Evolutionary conservation across 441 rosid genomes (phyloP).

Genomic region (Pelargonium citronellum): DNA sequence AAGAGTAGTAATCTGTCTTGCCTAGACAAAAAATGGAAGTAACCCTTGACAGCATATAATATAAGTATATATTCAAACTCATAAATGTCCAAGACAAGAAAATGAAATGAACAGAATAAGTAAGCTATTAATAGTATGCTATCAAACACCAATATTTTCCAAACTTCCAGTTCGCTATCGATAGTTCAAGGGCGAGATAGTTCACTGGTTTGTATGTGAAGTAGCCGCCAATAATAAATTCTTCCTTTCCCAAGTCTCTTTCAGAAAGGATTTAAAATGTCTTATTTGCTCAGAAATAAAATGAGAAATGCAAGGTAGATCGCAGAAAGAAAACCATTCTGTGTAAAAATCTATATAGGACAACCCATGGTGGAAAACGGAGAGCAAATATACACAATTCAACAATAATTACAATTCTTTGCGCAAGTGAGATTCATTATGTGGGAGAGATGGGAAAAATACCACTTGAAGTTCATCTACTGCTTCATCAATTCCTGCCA

Average conservation of each 20-base stretch:
- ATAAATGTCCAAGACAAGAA: too few relatives aligned
- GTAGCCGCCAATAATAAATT: not conserved
- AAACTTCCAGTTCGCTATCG: too few relatives aligned
- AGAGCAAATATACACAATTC: constrained; percentile 4
- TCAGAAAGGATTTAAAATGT: not conserved
- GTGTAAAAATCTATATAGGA: constrained; percentile 1
- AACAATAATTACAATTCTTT: not conserved
- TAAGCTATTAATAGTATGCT: too few relatives aligned
- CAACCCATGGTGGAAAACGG: not conserved
- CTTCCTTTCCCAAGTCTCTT: constrained; percentile 5
- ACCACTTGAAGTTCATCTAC: constrained; percentile 99
- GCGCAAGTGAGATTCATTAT: constrained; percentile 8
- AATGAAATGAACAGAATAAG: too few relatives aligned
- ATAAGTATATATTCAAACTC: too few relatives aligned
- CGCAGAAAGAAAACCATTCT: too few relatives aligned
- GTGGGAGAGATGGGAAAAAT: constrained; percentile 16
- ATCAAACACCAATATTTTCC: too few relatives aligned
- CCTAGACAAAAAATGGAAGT: too few relatives aligned
- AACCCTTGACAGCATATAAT: too few relatives aligned
- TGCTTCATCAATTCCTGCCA: constrained; percentile 97
- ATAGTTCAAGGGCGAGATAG: too few relatives aligned
- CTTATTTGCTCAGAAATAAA: not conserved
- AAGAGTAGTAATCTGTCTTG: too few relatives aligned
- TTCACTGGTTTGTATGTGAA: not conserved
- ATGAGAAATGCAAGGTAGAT: too few relatives aligned